Evolutionary conservation across 2,329 filamentous ascomycete genomes (phyloP).

Genomic region (Lomentospora prolificans): DNA sequence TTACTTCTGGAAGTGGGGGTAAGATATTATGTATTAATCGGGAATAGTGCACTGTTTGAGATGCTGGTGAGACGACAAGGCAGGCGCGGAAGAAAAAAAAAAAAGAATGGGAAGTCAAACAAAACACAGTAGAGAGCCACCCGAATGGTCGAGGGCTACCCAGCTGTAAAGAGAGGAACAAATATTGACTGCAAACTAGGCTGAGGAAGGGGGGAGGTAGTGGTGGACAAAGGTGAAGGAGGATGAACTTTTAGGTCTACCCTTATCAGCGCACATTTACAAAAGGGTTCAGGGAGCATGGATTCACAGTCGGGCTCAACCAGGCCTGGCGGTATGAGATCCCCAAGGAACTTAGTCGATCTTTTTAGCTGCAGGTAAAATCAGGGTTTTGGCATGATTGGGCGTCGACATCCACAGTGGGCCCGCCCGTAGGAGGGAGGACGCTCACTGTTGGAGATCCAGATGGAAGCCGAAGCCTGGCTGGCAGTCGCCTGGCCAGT

Average conservation of each 20-base stretch:
- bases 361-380: not conserved
- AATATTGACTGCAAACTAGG: too few species aligned
- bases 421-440: not conserved
- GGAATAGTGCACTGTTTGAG: not conserved
- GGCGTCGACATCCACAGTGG: not conserved
- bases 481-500: too few species aligned
- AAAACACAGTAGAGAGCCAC: not conserved
- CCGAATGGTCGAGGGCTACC: not conserved
- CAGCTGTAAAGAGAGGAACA: not conserved
- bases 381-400: not conserved
- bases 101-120: not conserved
- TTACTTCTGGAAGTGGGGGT: constrained; percentile 1
- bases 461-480: too few species aligned
- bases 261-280: too few species aligned
- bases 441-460: not conserved
- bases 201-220: too few species aligned
- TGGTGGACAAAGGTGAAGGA: too few species aligned
- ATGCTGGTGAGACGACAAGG: not conserved
- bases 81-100: not conserved
- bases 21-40: not conserved
- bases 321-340: too few species aligned
- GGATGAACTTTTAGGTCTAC: too few species aligned
- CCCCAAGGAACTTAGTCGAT: not conserved
- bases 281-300: too few species aligned
- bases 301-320: too few species aligned